Evolutionary conservation across 768 basidiomycete species (phyloP).

Genomic region (Rubroboletus satanas): DNA sequence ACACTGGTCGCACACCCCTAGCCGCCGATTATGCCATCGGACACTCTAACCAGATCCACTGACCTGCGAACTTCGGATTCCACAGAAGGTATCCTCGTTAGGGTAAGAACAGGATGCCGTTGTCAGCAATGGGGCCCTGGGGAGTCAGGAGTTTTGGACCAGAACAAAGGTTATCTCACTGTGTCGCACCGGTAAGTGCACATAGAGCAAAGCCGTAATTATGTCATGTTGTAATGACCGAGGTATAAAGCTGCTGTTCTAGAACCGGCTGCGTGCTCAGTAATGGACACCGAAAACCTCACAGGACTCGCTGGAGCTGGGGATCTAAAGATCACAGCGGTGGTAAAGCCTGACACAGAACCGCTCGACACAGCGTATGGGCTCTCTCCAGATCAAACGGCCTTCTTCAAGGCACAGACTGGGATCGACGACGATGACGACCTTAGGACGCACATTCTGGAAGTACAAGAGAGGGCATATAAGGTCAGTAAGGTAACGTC

Average conservation of each 20-base stretch:
- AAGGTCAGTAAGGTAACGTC: constrained; percentile 13
- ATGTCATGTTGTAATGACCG: neutral
- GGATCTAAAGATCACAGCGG: constrained; percentile 3
- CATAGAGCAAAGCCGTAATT: too few species aligned
- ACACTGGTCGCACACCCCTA: too few species aligned
- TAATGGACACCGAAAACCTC: neutral
- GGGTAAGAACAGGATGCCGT: too few species aligned
- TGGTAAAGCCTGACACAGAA: neutral
- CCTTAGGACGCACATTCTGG: constrained; percentile 30
- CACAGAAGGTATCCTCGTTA: too few species aligned
- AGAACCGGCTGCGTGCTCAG: too few species aligned
- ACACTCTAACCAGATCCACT: too few species aligned
- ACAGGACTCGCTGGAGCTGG: constrained; percentile 4
- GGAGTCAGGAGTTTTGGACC: too few species aligned
- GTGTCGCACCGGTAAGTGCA: too few species aligned
- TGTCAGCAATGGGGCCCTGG: too few species aligned
- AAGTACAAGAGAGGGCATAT: constrained; percentile 30
- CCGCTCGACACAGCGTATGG: neutral
- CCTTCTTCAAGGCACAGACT: constrained; percentile 29
- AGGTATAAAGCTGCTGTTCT: neutral
- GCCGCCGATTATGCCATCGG: too few species aligned
- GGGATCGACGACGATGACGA: constrained; percentile 27
- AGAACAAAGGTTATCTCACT: too few species aligned
- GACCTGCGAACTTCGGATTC: too few species aligned
- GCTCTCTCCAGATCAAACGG: constrained; percentile 15